Base-by-base conservation (phyloP, 1,284 basidiomycete genomes). In the Pseudozyma flocculosa region DNA sequence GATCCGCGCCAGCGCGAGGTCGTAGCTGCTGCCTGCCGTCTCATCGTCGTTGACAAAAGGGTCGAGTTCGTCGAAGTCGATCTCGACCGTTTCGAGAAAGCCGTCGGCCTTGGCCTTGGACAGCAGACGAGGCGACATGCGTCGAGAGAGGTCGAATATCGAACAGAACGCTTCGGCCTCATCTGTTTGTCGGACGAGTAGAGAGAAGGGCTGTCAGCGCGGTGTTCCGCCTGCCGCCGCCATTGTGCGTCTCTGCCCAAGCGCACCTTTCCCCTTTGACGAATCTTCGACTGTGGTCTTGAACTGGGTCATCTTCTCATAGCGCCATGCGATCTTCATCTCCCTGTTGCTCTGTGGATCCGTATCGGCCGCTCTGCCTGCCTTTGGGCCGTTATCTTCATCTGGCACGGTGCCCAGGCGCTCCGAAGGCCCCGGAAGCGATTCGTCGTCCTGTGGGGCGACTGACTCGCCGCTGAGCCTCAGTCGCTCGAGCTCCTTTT, bases 241-340 rank as follows among this genome's bases (percentile, higher is more conserved):
- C n/a, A n/a, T n/a, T n/a, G n/a, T n/a, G n/a, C n/a, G n/a, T n/a
- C n/a, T n/a, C n/a, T n/a, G 13, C 22, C 14, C 14, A 11, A 7
- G 15, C 36, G 14, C 15, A 37, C 36, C 36, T 37, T 37, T 37
- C 4, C 17, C 36, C 36, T 37, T 22, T 41, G 43, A 43, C 0
- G 55, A 48, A 38, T 59, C 50, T 44, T 58, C 73, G 24, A 94
- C 86, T 1, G 89, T 92, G 1, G 92, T 95, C 79, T 89, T 86
- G 78, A 94, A 94, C 79, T 84, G 87, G 79, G 87, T 89, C 88
- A 95, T 88, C 57, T 86, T 83, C 71, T 90, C 89, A 78, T 98
- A 98, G 72, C 94, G 83, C 90, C 94, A 98, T 36, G 94, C 94
- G 55, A 70, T 48, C 67, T 68, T 73, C 57, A 71, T 69, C 39